A percentile compares a stretch with the other conserved stretches of the same genome.
These are phyloP conservation scores for Endocarpon pusillum DNA, from an alignment of 495 filamentous ascomycete genomes.

Conservation along the genomic window DNA sequence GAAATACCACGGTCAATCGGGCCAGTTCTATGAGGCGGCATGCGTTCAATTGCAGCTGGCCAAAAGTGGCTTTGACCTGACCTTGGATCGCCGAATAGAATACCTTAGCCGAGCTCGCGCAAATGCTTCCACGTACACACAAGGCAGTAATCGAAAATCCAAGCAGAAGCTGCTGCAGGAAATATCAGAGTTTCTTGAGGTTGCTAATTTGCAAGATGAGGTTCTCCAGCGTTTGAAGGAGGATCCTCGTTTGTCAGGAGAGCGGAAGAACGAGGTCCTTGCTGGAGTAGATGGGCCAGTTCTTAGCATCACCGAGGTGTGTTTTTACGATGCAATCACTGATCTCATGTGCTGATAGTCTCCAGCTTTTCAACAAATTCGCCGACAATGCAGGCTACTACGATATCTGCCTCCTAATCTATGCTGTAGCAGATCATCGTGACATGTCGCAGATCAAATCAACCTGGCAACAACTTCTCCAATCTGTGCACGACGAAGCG, in stretches of 20 bases:
- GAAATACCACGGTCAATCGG: constrained; percentile 65
- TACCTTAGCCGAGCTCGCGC: constrained; percentile 77
- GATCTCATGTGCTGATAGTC: constrained; percentile 3
- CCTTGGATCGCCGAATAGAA: constrained; percentile 64
- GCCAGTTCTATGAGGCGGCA: constrained; percentile 69
- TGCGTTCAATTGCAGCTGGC: constrained; percentile 71
- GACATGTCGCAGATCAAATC: constrained; percentile 61
- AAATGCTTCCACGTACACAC: constrained; percentile 61
- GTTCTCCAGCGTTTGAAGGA: constrained; percentile 60
- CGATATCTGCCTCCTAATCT: constrained; percentile 84
- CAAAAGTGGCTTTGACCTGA: constrained; percentile 56
- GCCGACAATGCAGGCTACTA: constrained; percentile 78
- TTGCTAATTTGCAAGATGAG: constrained; percentile 91
- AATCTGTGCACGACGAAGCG: constrained; percentile 48
- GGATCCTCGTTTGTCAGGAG: constrained; percentile 46
- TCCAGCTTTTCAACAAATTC: constrained; percentile 75
- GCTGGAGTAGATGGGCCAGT: constrained; percentile 56
- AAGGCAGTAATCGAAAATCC: constrained; percentile 52
- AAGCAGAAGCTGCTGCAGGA: constrained; percentile 66
- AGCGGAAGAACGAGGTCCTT: constrained; percentile 42
- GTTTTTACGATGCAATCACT: constrained; percentile 12
- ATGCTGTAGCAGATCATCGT: constrained; percentile 72
- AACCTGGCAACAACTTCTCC: constrained; percentile 73
- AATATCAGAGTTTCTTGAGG: constrained; percentile 71
- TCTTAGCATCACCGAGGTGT: constrained; percentile 53